Evolutionary conservation across 2,329 filamentous ascomycete species (phyloP), one percentile per base, ranked within the genome.

Genomic region (Exophiala viscosa): DNA sequence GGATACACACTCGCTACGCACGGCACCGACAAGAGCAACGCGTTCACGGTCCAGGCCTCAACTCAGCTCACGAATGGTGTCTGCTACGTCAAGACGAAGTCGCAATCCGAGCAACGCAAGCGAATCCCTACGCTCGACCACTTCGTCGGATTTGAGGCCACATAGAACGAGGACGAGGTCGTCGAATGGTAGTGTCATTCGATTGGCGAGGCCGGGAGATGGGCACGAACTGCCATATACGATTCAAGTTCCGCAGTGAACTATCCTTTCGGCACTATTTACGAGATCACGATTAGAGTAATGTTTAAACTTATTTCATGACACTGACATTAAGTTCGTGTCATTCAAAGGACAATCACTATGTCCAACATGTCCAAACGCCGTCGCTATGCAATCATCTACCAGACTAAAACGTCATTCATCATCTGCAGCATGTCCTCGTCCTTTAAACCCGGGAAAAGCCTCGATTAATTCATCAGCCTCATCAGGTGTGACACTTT

Each of bases 401-500:
- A 28, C 52, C 14, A 40, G 35, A 44, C 38, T 38, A 14, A 28
- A 34, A 8, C 44, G 32, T 17, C 45, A 40, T 7, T 48, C 53
- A 2, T 23, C 50, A 17, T 45, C 49, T 11, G 20, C 46, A 18
- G 46, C 50, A n/a, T 64, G 60, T 55, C 52, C 47, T 32, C 56
- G 39, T 7, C 59, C 59, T 17, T 47, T 53, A 35, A 61, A 61
- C 8, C 59, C 57, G 44, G 72, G 68, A 59, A 77, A 76, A 3
- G 69, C 73, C 39, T 73, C 71, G 15, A 73, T 65, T 38, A 86
- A 70, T 9, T 79, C 81, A 65, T 87, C 84, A 0, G 84, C 85
- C 66, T 88, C 85, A 60, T 95, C 88, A 0, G 90, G 86, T 48
- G 88, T 93, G 17, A 96, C 82, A 2, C 84, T 82, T 55, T 89